These are phyloP conservation scores for Hypoxylon fragiforme DNA, from an alignment of 495 filamentous ascomycete species.

Conservation along the genomic window DNA sequence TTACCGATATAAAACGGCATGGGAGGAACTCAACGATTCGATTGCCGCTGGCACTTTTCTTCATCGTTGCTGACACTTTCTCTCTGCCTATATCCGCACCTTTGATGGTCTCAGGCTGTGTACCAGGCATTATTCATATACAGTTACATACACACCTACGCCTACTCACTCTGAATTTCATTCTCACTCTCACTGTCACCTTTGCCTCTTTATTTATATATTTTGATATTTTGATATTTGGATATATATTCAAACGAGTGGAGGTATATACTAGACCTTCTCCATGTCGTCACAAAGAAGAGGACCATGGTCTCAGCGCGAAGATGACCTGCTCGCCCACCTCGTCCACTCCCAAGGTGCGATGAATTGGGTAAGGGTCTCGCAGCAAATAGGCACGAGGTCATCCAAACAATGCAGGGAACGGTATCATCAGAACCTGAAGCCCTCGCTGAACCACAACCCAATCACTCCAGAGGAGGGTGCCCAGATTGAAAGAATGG, in stretches of 20 bases:
- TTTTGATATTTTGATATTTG: no score
- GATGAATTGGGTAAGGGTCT: conserved; percentile 92
- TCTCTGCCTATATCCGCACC: no score
- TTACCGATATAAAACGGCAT: conserved; percentile 1
- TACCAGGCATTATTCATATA: no score
- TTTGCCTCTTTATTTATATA: no score
- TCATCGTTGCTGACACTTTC: background rate
- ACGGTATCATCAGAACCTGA: conserved; percentile 93
- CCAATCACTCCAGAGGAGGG: conserved; percentile 94
- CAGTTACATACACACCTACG: no score
- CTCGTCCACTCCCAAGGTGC: conserved; percentile 78
- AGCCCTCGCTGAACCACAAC: conserved; percentile 84
- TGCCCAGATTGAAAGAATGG: conserved; percentile 75
- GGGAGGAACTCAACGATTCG: background rate
- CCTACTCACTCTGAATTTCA: no score
- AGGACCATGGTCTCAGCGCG: conserved; percentile 86
- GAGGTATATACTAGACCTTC: conserved; percentile 42
- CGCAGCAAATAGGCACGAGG: conserved; percentile 71
- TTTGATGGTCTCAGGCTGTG: no score
- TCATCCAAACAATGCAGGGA: conserved; percentile 96
- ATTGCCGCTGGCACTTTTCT: background rate
- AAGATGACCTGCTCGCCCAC: conserved; percentile 72
- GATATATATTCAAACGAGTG: no score
- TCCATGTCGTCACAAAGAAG: conserved; percentile 58
- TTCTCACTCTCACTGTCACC: no score